Base-by-base conservation (phyloP, 139 green algal species). In the Desmodesmus armatus region DNA sequence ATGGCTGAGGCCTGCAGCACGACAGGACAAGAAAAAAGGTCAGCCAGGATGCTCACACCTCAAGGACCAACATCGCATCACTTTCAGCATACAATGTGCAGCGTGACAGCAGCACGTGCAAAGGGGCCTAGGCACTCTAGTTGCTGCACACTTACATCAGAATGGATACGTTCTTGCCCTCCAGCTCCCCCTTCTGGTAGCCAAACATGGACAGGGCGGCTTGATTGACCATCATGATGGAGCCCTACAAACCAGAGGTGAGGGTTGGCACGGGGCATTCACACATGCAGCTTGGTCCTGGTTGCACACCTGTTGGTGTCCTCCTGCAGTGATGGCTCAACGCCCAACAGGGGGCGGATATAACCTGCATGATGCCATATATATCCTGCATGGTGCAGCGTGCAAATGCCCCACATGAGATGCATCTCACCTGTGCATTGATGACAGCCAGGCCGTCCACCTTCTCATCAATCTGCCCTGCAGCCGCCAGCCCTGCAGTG, bases 91-190 rank as follows among this genome's bases (percentile, higher is more conserved):
- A n/a, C 9, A 41, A 27, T 23, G 11, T 47, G n/a, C 63, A 72
- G 63, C 5, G 25, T 43, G 17, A 13, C 29, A 43, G 21, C 89
- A 66, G 65, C 29, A 5, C 73, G 49, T 58, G 41, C 0, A 6
- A n/a, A 39, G 19, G 60, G 0, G 13, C 6, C 21, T 29, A 7
- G 3, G 72, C 6, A 11, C n/a, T n/a, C n/a, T n/a, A n/a, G n/a
- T n/a, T n/a, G n/a, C n/a, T n/a, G n/a, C n/a, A n/a, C n/a, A 63
- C 74, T 81, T 39, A 70, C 49, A 84, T 84, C 5, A 84, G 58
- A 25, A 72, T 15, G 2, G 40, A 62, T 4, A 94, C 67, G 62
- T 94, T 94, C 77, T 85, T 91, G 70, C 88, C 88, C 73, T 93
- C 86, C 79, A 94, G 83, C 80, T 93, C 91, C 29, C 82, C 86